phyloP scores from a whole-genome alignment of 805 yeast species.

The Candida railenensis region DNA sequence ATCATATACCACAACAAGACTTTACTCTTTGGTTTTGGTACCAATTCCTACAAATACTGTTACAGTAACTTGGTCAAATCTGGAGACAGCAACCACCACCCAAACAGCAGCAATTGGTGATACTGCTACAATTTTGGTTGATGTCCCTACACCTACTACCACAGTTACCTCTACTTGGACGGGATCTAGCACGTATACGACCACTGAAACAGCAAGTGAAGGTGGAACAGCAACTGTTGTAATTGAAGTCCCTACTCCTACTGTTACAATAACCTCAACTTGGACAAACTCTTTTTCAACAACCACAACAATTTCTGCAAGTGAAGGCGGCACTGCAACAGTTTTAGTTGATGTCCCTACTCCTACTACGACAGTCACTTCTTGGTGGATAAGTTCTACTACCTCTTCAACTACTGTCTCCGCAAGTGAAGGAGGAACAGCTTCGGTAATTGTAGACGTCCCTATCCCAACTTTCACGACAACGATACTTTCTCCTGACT shows the following conservation, averaged over 20 bases:
- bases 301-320: neutral
- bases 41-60: conserved; percentile 13
- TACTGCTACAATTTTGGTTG: conserved; percentile 14
- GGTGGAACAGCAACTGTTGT: conserved; percentile 19
- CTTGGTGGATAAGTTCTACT: conserved; percentile 9
- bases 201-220: conserved; percentile 10
- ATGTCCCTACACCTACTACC: conserved; percentile 7
- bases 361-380: conserved; percentile 10
- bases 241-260: conserved; percentile 21
- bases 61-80: conserved; percentile 2
- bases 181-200: conserved; percentile 12
- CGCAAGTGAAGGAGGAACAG: conserved; percentile 9
- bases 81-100: conserved; percentile 2
- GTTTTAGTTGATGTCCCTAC: conserved; percentile 5
- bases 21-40: conserved; percentile 12
- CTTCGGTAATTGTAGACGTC: conserved; percentile 3
- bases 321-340: conserved; percentile 5
- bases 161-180: conserved; percentile 11
- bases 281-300: conserved; percentile 14
- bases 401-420: conserved; percentile 12
- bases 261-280: conserved; percentile 10
- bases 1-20: conserved; percentile 9
- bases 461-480: conserved; percentile 6
- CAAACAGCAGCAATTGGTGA: conserved; percentile 11
- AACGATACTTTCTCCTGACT: conserved; percentile 36